Evolutionary conservation across 2,329 filamentous ascomycete genomes (phyloP).

Genomic region (Colletotrichum sp.): DNA sequence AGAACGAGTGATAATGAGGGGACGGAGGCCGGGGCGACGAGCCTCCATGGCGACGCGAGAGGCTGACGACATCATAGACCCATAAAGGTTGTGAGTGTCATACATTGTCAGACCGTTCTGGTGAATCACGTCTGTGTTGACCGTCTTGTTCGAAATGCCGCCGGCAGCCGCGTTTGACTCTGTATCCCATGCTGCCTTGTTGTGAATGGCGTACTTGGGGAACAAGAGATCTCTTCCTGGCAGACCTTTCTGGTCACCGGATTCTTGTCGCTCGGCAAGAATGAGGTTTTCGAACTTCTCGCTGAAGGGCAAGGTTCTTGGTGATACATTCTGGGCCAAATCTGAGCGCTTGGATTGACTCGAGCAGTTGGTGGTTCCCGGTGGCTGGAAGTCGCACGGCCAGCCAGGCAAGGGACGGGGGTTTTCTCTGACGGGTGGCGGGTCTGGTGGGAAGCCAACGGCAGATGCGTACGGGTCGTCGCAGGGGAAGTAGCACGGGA

Average conservation of each 20-base stretch:
- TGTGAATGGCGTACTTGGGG: conserved; percentile 70
- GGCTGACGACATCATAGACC: conserved; percentile 72
- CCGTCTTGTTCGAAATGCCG: conserved; percentile 61
- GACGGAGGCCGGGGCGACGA: conserved; percentile 67
- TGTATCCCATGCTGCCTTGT: conserved; percentile 56
- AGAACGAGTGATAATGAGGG: conserved; percentile 76
- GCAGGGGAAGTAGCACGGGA: conserved; percentile 27
- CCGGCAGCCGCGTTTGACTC: conserved; percentile 35
- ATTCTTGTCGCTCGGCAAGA: conserved; percentile 24
- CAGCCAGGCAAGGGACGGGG: conserved; percentile 74
- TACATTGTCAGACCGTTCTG: conserved; percentile 72
- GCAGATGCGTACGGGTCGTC: conserved; percentile 45
- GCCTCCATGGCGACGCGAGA: conserved; percentile 70
- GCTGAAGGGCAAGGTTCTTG: not conserved
- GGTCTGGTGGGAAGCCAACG: conserved; percentile 60
- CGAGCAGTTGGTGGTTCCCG: conserved; percentile 8
- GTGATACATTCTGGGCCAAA: not conserved
- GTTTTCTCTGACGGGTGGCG: conserved; percentile 66
- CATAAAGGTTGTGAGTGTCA: conserved; percentile 81
- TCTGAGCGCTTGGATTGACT: conserved; percentile 15
- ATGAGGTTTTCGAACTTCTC: conserved; percentile 12
- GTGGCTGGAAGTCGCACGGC: conserved; percentile 39
- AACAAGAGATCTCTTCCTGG: conserved; percentile 67
- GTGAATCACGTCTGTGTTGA: conserved; percentile 72
- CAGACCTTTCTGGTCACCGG: conserved; percentile 58